Conservation (phyloP, 257 asterid species). For the Misopates orontium region DNA sequence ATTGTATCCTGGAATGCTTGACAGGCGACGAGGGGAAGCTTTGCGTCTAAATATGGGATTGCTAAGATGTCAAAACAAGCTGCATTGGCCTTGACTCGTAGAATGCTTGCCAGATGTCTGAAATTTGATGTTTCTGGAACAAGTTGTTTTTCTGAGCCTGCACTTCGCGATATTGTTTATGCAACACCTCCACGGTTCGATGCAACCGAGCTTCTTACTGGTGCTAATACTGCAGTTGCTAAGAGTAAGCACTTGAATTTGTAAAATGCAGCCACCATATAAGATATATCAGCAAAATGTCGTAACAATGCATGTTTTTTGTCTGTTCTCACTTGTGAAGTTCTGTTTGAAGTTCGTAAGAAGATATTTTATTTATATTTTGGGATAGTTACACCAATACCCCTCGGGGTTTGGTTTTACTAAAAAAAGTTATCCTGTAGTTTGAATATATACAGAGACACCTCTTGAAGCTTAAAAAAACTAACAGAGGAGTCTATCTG, state of each 20-base stretch:
- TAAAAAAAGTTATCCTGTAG: too few species aligned
- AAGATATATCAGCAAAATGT: too few species aligned
- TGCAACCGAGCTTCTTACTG: conserved; percentile 53
- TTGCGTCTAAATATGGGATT: conserved; percentile 77
- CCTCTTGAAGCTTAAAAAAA: too few species aligned
- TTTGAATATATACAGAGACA: too few species aligned
- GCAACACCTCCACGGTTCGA: conserved; percentile 76
- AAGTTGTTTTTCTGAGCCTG: conserved; percentile 80
- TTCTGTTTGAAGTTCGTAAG: conserved; percentile 10
- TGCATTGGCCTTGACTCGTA: conserved; percentile 74
- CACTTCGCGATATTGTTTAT: conserved; percentile 62
- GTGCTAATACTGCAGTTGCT: conserved; percentile 34
- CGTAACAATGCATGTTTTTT: background rate
- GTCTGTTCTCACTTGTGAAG: background rate
- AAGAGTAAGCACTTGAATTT: conserved; percentile 38
- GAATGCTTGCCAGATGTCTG: conserved; percentile 73
- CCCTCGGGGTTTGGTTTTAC: too few species aligned
- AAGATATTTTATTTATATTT: background rate
- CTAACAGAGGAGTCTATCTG: too few species aligned
- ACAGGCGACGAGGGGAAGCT: conserved; percentile 89
- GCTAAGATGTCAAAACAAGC: conserved; percentile 75
- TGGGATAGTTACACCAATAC: too few species aligned
- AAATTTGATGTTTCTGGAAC: conserved; percentile 70
- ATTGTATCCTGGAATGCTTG: conserved; percentile 33
- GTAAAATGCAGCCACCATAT: conserved; percentile 7